These are phyloP conservation scores for Ophiorrhiza pumila DNA, from an alignment of 257 asterid species.

Conservation along the genomic window DNA sequence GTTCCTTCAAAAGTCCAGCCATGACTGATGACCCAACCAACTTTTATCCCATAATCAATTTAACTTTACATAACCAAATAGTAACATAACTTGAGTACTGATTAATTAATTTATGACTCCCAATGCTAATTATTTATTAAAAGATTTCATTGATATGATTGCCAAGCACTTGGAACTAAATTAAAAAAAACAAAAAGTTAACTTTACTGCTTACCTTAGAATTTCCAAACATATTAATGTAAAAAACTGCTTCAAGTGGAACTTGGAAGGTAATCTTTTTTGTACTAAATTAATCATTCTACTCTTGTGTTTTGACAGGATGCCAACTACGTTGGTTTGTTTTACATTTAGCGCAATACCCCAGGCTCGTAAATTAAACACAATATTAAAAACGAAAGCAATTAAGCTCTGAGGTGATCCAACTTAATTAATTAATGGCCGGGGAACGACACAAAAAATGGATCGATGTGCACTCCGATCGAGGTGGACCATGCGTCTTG, in stretches of 20 bases:
- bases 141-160: background rate
- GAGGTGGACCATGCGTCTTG: background rate
- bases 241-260: no score
- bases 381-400: background rate
- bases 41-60: background rate
- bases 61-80: background rate
- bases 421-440: no score
- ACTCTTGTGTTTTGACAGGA: background rate
- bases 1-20: background rate
- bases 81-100: background rate
- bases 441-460: no score
- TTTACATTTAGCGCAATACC: no score
- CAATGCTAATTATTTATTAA: background rate
- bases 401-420: background rate
- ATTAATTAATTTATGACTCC: background rate
- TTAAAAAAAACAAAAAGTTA: no score
- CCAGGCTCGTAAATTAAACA: no score
- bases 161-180: no score
- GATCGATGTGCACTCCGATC: background rate
- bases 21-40: no score
- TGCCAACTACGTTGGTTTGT: no score
- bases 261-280: no score
- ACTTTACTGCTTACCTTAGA: background rate
- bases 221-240: background rate
- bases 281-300: constrained; percentile 4